Evolutionary conservation across 2,329 filamentous ascomycete species (phyloP).

Genomic region (Alternaria arbusti): DNA sequence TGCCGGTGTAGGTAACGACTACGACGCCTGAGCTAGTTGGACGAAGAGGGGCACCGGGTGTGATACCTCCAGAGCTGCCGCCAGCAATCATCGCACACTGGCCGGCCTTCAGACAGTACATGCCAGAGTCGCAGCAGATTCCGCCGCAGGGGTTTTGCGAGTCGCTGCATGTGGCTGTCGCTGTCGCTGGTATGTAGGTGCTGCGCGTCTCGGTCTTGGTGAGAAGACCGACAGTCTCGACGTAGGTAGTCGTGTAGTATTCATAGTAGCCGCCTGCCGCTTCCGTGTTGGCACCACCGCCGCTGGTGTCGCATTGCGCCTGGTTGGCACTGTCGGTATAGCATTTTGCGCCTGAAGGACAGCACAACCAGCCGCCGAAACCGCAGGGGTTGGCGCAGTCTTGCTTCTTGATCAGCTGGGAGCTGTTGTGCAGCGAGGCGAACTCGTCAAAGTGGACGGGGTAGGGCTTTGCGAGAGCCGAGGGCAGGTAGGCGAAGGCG

Average conservation of each 20-base stretch:
- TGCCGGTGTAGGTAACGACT: conserved; percentile 53
- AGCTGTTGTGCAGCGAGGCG: conserved; percentile 36
- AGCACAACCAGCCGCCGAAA: conserved; percentile 46
- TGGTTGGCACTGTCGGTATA: conserved; percentile 42
- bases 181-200: conserved; percentile 30
- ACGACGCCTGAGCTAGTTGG: conserved; percentile 63
- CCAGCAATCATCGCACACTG: conserved; percentile 62
- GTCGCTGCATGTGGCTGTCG: conserved; percentile 53
- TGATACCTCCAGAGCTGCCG: conserved; percentile 54
- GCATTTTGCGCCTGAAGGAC: conserved; percentile 38
- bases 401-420: conserved; percentile 32
- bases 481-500: conserved; percentile 56
- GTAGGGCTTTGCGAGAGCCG: conserved; percentile 55
- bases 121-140: conserved; percentile 73
- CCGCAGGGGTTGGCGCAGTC: conserved; percentile 38
- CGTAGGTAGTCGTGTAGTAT: conserved; percentile 64
- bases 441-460: conserved; percentile 38
- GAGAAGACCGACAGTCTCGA: conserved; percentile 59
- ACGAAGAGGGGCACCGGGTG: conserved; percentile 59
- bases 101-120: conserved; percentile 68
- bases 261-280: conserved; percentile 57
- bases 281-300: conserved; percentile 21
- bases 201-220: conserved; percentile 64
- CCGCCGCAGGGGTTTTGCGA: conserved; percentile 67
- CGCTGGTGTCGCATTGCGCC: conserved; percentile 41